Evolutionary conservation across 768 basidiomycete species (phyloP), one percentile per base, ranked within the genome.

Genomic region (Lactarius quietus): DNA sequence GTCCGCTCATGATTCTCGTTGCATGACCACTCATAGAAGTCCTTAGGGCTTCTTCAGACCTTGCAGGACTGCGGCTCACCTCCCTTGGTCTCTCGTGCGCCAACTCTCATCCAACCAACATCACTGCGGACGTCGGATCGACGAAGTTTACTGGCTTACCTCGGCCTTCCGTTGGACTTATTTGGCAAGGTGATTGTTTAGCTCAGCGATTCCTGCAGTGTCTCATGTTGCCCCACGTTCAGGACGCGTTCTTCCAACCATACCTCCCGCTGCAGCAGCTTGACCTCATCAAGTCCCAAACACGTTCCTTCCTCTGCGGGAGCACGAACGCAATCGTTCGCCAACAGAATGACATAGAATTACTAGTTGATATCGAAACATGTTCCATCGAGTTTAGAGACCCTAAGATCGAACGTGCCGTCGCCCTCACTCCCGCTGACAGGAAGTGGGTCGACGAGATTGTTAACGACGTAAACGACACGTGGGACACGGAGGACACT

Each of bases 391-490:
- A 98, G 70, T 95, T 97, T 78, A 82, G 89, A 45, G 88, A 98
- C 74, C 84, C 87, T 4, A 86, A 82, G 72, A 72, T 97, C 7
- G 95, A 96, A 69, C 83, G 90, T 33, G 79, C 88, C 38, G 85
- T 89, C 26, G 86, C 84, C 6, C 77, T 99, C 69, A 98, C 96
- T 2, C 81, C 97, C 0, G 93, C 95, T 1, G 97, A 98, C 74
- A 80, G 96, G 64, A 95, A 92, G 75, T 99, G 97, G 97, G 93
- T 98, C 84, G 95, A 98, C 72, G 94, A 96, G 70, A 86, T 96
- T 62, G 84, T 95, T 45, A 85, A 82, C 60, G 92, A 93, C 67
- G 93, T 96, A 14, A 92, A 92, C 66, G 86, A 90, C 58, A 83
- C 83, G 9, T 95, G 89, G 89, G 83, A 85, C 63, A 84, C 86